A percentile compares a stretch with the other conserved stretches of the same genome.
Conservation (phyloP, 352 stramenopile genomes). For the Pythium monospermum region DNA sequence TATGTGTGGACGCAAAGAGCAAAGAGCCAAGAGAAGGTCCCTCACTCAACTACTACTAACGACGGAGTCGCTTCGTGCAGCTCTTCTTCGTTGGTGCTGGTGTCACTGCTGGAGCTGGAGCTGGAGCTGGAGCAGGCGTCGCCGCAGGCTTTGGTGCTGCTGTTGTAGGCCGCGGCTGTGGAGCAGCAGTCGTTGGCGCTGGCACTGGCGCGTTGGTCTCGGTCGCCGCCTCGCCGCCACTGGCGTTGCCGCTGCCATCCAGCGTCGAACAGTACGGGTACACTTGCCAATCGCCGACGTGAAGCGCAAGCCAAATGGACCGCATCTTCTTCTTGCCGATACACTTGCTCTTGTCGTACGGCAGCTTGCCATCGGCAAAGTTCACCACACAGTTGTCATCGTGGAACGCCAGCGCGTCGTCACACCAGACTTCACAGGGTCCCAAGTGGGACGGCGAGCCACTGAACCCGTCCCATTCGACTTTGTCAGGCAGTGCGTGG, state of each 20-base stretch:
- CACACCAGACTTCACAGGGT: slow-evolving; percentile 18
- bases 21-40: too few relatives aligned
- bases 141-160: background rate
- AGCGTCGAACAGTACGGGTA: slow-evolving; percentile 18
- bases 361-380: slow-evolving; percentile 29
- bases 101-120: background rate
- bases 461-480: slow-evolving; percentile 5
- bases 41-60: too few relatives aligned
- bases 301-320: slow-evolving; percentile 31
- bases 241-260: background rate
- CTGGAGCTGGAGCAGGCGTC: background rate
- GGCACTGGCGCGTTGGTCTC: background rate
- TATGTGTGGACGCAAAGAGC: too few relatives aligned
- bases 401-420: slow-evolving; percentile 26
- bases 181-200: background rate
- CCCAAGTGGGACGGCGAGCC: slow-evolving; percentile 5
- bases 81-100: too few relatives aligned
- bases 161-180: too few relatives aligned
- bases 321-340: slow-evolving; percentile 26
- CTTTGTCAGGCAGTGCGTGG: background rate
- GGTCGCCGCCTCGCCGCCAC: too few relatives aligned
- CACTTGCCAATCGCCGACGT: slow-evolving; percentile 27
- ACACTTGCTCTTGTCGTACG: slow-evolving; percentile 34
- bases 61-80: too few relatives aligned
- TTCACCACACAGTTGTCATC: slow-evolving; percentile 35